These are phyloP conservation scores for Globisporangium paddicum DNA, from an alignment of 352 stramenopile species.

Conservation along the genomic window DNA sequence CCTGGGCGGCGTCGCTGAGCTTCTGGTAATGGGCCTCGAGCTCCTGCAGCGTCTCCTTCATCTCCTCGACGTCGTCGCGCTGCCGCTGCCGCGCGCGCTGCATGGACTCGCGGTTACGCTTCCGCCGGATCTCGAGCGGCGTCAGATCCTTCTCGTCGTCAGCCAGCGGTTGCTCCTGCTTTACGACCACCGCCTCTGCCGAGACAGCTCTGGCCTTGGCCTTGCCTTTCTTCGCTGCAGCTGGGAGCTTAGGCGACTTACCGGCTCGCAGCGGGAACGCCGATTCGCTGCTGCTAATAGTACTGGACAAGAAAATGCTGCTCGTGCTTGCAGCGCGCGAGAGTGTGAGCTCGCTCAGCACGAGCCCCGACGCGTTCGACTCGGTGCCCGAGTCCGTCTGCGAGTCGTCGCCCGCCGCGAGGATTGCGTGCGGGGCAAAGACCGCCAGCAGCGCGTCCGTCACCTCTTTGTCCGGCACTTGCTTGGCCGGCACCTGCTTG, in stretches of 20 bases:
- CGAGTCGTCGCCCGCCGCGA: slow-evolving; percentile 21
- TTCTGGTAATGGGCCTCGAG: slow-evolving; percentile 40
- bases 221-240: slow-evolving; percentile 8
- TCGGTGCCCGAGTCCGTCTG: slow-evolving; percentile 21
- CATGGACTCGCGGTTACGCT: slow-evolving; percentile 57
- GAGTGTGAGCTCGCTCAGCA: background rate
- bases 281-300: background rate
- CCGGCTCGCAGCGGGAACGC: background rate
- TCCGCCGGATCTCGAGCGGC: slow-evolving; percentile 43
- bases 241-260: background rate
- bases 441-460: slow-evolving; percentile 19
- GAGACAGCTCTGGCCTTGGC: background rate
- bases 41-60: slow-evolving; percentile 41
- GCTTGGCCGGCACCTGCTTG: slow-evolving; percentile 14
- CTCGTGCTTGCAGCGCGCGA: slow-evolving; percentile 6
- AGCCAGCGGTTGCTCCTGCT: slow-evolving; percentile 4
- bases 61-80: slow-evolving; percentile 42
- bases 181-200: background rate
- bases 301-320: background rate
- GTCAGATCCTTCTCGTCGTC: slow-evolving; percentile 33
- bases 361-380: background rate
- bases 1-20: slow-evolving; percentile 30
- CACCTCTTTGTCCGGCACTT: slow-evolving; percentile 17
- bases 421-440: slow-evolving; percentile 21
- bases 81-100: slow-evolving; percentile 38